A percentile compares a stretch with the other conserved stretches of the same genome.
Conservation (phyloP, 108 stramenopile genomes). For the Pinguiococcus pyrenoidosus region DNA sequence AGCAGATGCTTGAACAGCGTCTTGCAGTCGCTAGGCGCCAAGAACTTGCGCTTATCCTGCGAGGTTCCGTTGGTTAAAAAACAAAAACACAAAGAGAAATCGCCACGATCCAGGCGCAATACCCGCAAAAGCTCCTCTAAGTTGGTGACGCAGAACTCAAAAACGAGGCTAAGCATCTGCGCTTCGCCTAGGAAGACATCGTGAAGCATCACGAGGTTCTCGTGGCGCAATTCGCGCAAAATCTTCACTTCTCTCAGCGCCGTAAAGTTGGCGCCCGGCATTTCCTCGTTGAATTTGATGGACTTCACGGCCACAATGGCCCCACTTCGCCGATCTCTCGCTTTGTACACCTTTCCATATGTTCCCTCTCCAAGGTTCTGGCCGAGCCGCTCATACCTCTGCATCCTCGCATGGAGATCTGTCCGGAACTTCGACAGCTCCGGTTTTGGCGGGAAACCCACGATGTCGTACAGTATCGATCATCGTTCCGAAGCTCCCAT, state of each 20-base stretch:
- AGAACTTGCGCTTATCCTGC: no score
- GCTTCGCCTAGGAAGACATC: slow-evolving; percentile 71
- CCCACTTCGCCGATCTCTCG: no score
- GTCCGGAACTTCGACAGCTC: no score
- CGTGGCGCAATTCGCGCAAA: slow-evolving; percentile 74
- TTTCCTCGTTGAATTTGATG: slow-evolving; percentile 62
- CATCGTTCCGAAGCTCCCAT: no score
- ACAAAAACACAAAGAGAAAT: no score
- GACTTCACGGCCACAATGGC: slow-evolving; percentile 74
- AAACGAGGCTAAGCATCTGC: slow-evolving; percentile 65
- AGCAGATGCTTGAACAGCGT: slow-evolving; percentile 27
- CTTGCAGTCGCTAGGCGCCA: slow-evolving; percentile 22
- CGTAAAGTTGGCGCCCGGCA: slow-evolving; percentile 85
- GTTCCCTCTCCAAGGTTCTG: no score
- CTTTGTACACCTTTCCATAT: no score
- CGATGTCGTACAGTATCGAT: no score
- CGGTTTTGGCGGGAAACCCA: no score
- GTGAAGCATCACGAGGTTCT: slow-evolving; percentile 73
- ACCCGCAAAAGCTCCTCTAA: slow-evolving; percentile 59
- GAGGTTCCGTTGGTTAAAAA: no score
- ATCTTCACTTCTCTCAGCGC: slow-evolving; percentile 87
- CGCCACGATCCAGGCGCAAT: slow-evolving; percentile 3
- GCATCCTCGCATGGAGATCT: no score
- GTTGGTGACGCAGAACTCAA: slow-evolving; percentile 75
- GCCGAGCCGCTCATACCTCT: no score